phyloP scores from a whole-genome alignment of 495 filamentous ascomycete genomes.

The Xylaria castorea region DNA sequence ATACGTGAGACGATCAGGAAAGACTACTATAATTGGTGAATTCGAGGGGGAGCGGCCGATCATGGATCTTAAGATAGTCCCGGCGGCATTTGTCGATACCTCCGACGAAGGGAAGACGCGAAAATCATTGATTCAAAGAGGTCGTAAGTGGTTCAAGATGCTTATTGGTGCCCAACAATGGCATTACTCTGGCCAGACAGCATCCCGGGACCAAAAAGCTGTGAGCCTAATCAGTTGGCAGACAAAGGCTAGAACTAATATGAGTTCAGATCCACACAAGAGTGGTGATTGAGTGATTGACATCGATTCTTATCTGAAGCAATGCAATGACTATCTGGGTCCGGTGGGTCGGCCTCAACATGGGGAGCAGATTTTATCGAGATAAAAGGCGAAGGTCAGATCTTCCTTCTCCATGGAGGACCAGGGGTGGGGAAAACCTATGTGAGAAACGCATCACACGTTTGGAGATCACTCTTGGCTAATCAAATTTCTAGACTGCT shows the following conservation, averaged over 20 bases:
- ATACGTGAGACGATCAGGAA: neutral
- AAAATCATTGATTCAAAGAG: neutral
- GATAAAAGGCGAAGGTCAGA: neutral
- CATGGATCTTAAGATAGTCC: neutral
- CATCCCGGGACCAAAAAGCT: neutral
- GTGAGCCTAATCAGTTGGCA: neutral
- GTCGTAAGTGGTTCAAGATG: neutral
- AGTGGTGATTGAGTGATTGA: neutral
- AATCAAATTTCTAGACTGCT: neutral
- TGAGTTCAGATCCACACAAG: neutral
- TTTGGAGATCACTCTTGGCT: neutral
- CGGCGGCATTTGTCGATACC: neutral
- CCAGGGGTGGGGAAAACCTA: neutral
- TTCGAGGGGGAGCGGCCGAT: neutral
- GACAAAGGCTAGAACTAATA: neutral
- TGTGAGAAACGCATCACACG: neutral
- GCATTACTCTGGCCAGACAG: neutral
- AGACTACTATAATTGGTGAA: neutral
- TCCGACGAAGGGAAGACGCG: neutral
- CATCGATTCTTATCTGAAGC: neutral
- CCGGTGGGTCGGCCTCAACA: neutral
- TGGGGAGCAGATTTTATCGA: neutral
- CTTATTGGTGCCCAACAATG: neutral
- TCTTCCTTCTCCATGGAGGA: neutral
- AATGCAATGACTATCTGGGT: neutral